A percentile compares a stretch with the other conserved stretches of the same genome.
Evolutionary conservation across 2,329 filamentous ascomycete species (phyloP).

Genomic region (Xylariales sp.): DNA sequence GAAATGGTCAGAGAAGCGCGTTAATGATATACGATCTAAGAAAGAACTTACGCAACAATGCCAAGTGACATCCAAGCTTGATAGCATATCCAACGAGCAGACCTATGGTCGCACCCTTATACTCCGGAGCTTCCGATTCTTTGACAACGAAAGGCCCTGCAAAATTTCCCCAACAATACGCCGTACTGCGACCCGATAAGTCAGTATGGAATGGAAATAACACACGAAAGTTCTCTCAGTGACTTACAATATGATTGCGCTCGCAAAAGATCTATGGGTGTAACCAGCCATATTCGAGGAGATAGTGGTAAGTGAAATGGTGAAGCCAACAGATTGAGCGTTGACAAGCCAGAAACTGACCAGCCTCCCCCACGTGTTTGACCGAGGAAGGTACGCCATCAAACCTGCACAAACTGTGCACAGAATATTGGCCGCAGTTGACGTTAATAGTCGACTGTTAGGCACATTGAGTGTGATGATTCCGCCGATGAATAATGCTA

Average conservation of each 20-base stretch:
- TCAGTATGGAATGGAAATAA: too few relatives aligned
- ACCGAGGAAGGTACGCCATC: slow-evolving; percentile 41
- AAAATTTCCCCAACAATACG: slow-evolving; percentile 35
- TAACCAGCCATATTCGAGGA: slow-evolving; percentile 30
- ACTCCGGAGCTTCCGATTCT: slow-evolving; percentile 26
- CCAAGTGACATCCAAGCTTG: slow-evolving; percentile 30
- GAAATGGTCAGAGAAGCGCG: neutral
- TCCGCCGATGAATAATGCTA: slow-evolving; percentile 46
- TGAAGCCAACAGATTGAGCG: slow-evolving; percentile 28
- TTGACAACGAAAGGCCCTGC: slow-evolving; percentile 33
- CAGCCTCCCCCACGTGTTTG: slow-evolving; percentile 51
- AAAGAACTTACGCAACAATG: slow-evolving; percentile 25
- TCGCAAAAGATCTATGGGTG: slow-evolving; percentile 30
- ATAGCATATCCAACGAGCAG: slow-evolving; percentile 35
- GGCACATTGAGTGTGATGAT: slow-evolving; percentile 48
- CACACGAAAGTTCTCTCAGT: neutral
- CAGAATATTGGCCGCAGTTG: slow-evolving; percentile 50
- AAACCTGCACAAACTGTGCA: slow-evolving; percentile 51
- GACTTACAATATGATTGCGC: slow-evolving; percentile 29
- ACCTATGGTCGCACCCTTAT: slow-evolving; percentile 30
- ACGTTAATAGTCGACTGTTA: slow-evolving; percentile 44
- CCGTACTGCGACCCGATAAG: slow-evolving; percentile 19
- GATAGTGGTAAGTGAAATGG: slow-evolving; percentile 28
- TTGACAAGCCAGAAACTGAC: slow-evolving; percentile 50
- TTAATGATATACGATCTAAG: neutral